Percentiles rank a stretch among this genome's conserved stretches.
These are phyloP conservation scores for Microdochium trichocladiopsis DNA, from an alignment of 2,329 filamentous ascomycete genomes.

Conservation along the genomic window DNA sequence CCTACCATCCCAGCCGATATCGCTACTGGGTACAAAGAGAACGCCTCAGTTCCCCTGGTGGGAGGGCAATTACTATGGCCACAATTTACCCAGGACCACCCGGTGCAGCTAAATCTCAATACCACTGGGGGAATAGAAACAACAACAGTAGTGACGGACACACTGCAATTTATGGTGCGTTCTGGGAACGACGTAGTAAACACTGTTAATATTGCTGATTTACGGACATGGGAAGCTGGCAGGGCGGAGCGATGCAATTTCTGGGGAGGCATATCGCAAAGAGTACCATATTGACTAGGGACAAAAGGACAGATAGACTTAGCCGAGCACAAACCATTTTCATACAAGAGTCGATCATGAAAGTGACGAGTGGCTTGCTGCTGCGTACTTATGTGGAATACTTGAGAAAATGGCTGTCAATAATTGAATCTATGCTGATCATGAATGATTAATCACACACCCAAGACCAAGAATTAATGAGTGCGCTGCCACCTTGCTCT, in stretches of 20 bases:
- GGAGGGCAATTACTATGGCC: slow-evolving; percentile 22
- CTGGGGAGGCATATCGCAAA: slow-evolving; percentile 13
- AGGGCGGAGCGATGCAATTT: slow-evolving; percentile 17
- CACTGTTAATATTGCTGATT: slow-evolving; percentile 11
- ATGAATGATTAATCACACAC: too few species aligned
- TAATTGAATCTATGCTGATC: too few species aligned
- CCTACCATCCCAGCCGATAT: slow-evolving; percentile 26
- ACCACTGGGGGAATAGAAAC: slow-evolving; percentile 27
- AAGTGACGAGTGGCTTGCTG: too few species aligned
- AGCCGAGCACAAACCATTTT: too few species aligned
- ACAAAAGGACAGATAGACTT: too few species aligned
- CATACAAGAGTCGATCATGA: too few species aligned
- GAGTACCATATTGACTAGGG: slow-evolving; percentile 14
- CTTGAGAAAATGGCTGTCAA: too few species aligned
- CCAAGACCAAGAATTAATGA: too few species aligned
- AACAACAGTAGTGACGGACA: slow-evolving; percentile 11
- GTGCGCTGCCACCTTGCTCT: too few species aligned
- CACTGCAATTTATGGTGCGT: slow-evolving; percentile 15
- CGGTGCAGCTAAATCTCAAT: slow-evolving; percentile 34
- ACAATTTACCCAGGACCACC: slow-evolving; percentile 16
- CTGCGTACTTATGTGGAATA: too few species aligned
- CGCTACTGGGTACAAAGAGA: slow-evolving; percentile 20
- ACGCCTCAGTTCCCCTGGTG: slow-evolving; percentile 18
- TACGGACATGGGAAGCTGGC: slow-evolving; percentile 15
- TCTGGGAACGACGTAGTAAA: slow-evolving; percentile 16